Conservation (phyloP, 352 stramenopile genomes). For the Plasmopara viticola region DNA sequence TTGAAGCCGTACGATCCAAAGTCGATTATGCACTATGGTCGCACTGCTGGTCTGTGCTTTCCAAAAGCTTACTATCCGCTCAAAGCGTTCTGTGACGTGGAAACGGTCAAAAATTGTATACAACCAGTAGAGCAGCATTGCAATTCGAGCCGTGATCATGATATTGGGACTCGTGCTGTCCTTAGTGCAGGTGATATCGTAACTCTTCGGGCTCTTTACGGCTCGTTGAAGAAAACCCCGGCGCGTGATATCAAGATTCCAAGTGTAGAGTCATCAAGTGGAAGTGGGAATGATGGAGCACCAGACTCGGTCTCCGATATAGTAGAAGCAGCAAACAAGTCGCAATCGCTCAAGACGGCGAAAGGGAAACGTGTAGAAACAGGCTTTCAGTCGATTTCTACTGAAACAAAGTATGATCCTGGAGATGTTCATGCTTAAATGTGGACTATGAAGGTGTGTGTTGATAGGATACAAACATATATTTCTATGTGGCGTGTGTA, state of each 20-base stretch:
- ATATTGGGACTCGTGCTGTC: constrained; percentile 49
- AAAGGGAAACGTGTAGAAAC: no score
- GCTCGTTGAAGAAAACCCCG: constrained; percentile 26
- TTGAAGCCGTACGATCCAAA: constrained; percentile 61
- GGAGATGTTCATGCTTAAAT: constrained; percentile 24
- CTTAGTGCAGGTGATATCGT: constrained; percentile 58
- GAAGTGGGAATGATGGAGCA: constrained; percentile 3
- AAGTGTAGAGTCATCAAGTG: constrained; percentile 14
- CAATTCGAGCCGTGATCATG: constrained; percentile 51
- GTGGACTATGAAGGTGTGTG: neutral
- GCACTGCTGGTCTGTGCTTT: constrained; percentile 55
- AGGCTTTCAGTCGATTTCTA: neutral
- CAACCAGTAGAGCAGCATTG: constrained; percentile 63
- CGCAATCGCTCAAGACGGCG: no score
- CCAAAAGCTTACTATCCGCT: constrained; percentile 58
- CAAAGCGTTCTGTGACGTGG: constrained; percentile 60
- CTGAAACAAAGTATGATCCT: constrained; percentile 17
- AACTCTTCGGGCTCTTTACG: constrained; percentile 60
- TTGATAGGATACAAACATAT: constrained; percentile 4
- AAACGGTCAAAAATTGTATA: constrained; percentile 57
- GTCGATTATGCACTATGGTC: constrained; percentile 80
- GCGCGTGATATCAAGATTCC: constrained; percentile 31
- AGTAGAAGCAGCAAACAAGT: no score
- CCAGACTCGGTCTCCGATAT: constrained; percentile 10
- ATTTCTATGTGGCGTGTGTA: constrained; percentile 7